Evolutionary conservation across 2,329 filamentous ascomycete species (phyloP).

Genomic region (Apiospora phragmitis): DNA sequence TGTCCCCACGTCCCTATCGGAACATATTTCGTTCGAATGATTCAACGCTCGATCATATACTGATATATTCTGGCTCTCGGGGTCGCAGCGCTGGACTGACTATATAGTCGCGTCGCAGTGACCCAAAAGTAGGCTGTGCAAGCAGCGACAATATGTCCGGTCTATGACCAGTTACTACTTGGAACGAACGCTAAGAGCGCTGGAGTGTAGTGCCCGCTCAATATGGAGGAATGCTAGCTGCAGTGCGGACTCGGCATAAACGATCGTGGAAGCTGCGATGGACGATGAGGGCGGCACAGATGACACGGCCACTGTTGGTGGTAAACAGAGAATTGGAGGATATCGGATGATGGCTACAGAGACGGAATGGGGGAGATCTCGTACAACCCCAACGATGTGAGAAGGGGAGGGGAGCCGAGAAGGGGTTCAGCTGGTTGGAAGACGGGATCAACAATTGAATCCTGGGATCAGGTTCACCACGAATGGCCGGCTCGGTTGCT

Average conservation of each 20-base stretch:
- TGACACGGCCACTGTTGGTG: slow-evolving; percentile 1
- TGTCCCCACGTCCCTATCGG: slow-evolving; percentile 4
- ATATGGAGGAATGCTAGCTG: background rate
- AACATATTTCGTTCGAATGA: background rate
- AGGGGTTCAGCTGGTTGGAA: background rate
- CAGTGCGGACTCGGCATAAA: background rate
- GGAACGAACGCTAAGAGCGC: background rate
- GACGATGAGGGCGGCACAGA: background rate
- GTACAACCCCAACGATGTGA: background rate
- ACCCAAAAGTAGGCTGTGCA: background rate
- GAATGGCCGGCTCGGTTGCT: background rate
- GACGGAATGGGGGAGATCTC: background rate
- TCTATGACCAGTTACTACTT: background rate
- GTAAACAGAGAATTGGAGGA: background rate
- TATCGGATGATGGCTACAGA: background rate
- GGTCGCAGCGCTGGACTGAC: too few species aligned
- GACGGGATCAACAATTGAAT: background rate
- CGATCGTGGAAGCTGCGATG: background rate
- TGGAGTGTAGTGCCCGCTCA: background rate
- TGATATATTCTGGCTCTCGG: background rate
- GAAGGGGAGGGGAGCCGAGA: background rate
- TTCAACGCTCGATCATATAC: background rate
- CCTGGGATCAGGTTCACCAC: background rate
- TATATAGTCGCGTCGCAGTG: background rate
- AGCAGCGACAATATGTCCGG: background rate